These are phyloP conservation scores for Castanospermum australe DNA, from an alignment of 306 rosid genomes.

Conservation along the genomic window DNA sequence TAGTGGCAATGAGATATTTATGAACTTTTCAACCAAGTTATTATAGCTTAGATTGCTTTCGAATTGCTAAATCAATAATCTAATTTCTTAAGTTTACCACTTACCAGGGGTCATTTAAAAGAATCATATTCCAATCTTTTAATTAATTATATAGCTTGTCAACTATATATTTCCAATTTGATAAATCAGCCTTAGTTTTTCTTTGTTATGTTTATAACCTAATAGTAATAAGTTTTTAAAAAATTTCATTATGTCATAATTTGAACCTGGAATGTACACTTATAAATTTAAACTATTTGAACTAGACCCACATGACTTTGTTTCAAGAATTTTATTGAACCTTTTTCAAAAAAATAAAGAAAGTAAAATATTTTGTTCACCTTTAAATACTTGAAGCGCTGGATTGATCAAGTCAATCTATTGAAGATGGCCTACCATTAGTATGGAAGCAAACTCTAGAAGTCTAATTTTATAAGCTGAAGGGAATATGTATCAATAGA, in stretches of 20 bases:
- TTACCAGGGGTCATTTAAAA: background rate
- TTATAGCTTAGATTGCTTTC: constrained; percentile 4
- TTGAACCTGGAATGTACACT: background rate
- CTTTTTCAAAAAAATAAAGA: background rate
- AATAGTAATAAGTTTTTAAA: too few relatives aligned
- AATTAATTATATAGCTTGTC: background rate
- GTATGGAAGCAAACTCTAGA: background rate
- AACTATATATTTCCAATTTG: background rate
- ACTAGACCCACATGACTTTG: background rate
- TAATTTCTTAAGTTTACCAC: background rate
- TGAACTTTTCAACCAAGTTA: constrained; percentile 23
- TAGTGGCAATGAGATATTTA: constrained; percentile 7
- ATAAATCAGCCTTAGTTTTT: background rate
- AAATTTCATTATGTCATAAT: background rate
- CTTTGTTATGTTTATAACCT: too few relatives aligned
- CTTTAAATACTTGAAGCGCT: background rate
- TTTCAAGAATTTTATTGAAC: background rate
- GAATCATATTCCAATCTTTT: constrained; percentile 35
- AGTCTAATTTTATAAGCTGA: background rate
- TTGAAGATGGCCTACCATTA: background rate
- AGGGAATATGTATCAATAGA: background rate
- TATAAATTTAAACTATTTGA: background rate
- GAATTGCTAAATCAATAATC: background rate
- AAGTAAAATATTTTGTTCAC: background rate
- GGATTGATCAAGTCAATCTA: background rate